A percentile compares a stretch with the other conserved stretches of the same genome.
phyloP scores from a whole-genome alignment of 2,329 filamentous ascomycete genomes.

The Sclerotinia nivalis region DNA sequence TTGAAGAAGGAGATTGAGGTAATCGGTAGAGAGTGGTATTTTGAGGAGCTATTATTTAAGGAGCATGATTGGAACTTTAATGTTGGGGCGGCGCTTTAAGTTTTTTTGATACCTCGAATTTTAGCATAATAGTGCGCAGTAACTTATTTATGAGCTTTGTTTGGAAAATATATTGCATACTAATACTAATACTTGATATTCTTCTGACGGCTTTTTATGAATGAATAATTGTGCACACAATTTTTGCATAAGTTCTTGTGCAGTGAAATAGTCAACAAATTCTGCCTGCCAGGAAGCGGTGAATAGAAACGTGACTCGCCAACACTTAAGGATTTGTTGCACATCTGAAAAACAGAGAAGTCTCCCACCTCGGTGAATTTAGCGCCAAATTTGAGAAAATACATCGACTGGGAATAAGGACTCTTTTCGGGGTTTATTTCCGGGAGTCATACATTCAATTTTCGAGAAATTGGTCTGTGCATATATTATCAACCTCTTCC shows the following conservation, averaged over 20 bases:
- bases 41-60: not conserved
- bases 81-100: not conserved
- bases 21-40: slow-evolving; percentile 14
- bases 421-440: not conserved
- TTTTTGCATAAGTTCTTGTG: too few species aligned
- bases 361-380: not conserved
- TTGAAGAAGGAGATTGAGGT: not conserved
- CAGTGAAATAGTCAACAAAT: not conserved
- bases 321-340: not conserved
- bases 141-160: not conserved
- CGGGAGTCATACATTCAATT: not conserved
- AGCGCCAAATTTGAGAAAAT: not conserved
- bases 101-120: not conserved
- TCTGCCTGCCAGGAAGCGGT: not conserved
- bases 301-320: not conserved
- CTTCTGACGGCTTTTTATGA: not conserved
- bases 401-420: not conserved
- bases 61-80: slow-evolving; percentile 1
- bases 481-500: not conserved
- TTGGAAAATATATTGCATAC: not conserved
- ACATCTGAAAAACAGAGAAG: not conserved
- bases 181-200: not conserved
- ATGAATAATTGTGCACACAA: not conserved
- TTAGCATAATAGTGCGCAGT: not conserved
- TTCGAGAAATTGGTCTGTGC: not conserved